Conservation (phyloP, 352 stramenopile genomes). For the Pseudoperonospora humuli region DNA sequence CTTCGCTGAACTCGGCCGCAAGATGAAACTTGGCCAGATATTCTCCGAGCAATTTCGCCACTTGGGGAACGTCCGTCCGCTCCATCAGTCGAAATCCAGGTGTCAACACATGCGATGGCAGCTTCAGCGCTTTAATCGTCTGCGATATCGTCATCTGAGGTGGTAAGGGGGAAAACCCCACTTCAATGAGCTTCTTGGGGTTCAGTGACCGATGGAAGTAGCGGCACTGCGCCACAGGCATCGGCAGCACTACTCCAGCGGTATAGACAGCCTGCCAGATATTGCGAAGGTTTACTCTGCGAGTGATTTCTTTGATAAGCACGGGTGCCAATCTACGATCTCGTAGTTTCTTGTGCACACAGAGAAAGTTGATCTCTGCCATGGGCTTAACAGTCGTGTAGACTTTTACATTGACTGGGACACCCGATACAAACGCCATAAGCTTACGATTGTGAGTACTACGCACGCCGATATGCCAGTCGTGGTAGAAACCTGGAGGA, state of each 20-base stretch:
- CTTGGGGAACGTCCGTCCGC: constrained; percentile 49
- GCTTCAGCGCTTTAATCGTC: constrained; percentile 89
- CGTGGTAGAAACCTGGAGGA: constrained; percentile 87
- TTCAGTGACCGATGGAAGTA: constrained; percentile 99
- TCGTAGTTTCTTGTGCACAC: constrained; percentile 98
- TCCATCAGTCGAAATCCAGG: constrained; percentile 60
- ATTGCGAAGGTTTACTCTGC: constrained; percentile 92
- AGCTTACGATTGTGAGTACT: constrained; percentile 76
- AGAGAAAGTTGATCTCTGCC: constrained; percentile 99
- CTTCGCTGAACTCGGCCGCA: constrained; percentile 83
- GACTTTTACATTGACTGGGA: constrained; percentile 87
- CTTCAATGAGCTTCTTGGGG: constrained; percentile 98
- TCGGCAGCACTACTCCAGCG: constrained; percentile 95
- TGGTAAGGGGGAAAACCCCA: constrained; percentile 93
- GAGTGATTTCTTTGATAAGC: constrained; percentile 99
- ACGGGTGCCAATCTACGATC: constrained; percentile 95
- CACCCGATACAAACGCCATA: constrained; percentile 96
- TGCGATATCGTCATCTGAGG: constrained; percentile 96
- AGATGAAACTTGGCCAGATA: constrained; percentile 82
- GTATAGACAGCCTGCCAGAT: constrained; percentile 98
- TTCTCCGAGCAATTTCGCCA: constrained; percentile 46
- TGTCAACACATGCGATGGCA: constrained; percentile 49
- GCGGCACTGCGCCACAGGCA: constrained; percentile 90
- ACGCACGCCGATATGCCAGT: constrained; percentile 96
- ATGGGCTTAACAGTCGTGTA: constrained; percentile 55